Percentiles rank a stretch among this genome's conserved stretches.
phyloP scores from a whole-genome alignment of 805 yeast genomes.

The Monosporozyma aerobia region DNA sequence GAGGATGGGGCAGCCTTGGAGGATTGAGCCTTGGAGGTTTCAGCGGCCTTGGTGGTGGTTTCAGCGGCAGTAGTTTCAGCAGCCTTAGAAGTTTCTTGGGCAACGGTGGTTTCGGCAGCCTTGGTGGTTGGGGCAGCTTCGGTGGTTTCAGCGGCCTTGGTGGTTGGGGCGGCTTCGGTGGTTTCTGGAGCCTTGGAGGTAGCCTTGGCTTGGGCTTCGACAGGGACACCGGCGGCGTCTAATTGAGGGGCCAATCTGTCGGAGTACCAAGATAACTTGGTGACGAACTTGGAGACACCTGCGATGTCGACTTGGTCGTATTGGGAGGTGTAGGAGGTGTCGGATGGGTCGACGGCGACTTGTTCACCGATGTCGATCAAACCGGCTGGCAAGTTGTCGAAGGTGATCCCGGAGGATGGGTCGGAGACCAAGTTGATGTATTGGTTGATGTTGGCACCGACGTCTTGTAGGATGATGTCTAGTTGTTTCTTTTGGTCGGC shows the following conservation, averaged over 20 bases:
- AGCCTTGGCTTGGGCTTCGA: slow-evolving; percentile 3
- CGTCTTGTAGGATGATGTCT: slow-evolving; percentile 16
- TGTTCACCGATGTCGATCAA: slow-evolving; percentile 17
- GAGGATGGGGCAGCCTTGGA: slow-evolving; percentile 7
- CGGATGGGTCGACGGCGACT: slow-evolving; percentile 21
- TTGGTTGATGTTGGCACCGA: slow-evolving; percentile 9
- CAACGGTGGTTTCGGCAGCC: slow-evolving; percentile 3
- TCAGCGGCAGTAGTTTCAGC: slow-evolving; percentile 10
- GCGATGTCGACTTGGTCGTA: slow-evolving; percentile 23
- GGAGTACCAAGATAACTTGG: slow-evolving; percentile 31
- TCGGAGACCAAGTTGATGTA: slow-evolving; percentile 11
- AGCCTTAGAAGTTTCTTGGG: slow-evolving; percentile 5
- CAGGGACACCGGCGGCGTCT: slow-evolving; percentile 6
- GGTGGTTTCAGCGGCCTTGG: slow-evolving; percentile 5
- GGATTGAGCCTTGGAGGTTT: slow-evolving; percentile 3
- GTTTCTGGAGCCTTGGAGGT: slow-evolving; percentile 9
- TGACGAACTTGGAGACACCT: slow-evolving; percentile 20
- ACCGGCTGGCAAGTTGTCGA: slow-evolving; percentile 14
- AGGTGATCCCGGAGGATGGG: slow-evolving; percentile 11
- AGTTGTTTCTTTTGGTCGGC: slow-evolving; percentile 17
- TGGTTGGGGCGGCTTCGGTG: slow-evolving; percentile 3
- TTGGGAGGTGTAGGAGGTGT: slow-evolving; percentile 29
- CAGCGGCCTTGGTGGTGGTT: neutral
- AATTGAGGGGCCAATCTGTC: slow-evolving; percentile 18
- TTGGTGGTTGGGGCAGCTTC: slow-evolving; percentile 1